Base-by-base conservation (phyloP, 495 filamentous ascomycete genomes). In the Parmelia sp. region DNA sequence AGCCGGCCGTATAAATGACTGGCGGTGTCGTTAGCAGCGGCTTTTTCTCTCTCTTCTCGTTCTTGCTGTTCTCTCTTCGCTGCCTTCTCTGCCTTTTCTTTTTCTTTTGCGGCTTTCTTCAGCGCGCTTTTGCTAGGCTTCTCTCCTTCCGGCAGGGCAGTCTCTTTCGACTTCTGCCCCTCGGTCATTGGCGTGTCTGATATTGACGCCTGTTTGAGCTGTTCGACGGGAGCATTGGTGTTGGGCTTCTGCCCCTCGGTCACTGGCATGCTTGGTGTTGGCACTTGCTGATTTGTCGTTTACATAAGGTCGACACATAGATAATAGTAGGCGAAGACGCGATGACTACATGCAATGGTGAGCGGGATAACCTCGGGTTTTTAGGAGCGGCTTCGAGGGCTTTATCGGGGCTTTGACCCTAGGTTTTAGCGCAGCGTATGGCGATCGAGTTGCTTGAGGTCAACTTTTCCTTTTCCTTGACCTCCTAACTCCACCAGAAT, bases 71-170 rank as follows among this genome's bases (percentile, higher is more conserved):
- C 78, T n/a, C 80, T 77, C 36, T 77, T 78, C 33, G 82, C 82
- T 42, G 82, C 82, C 72, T 84, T 84, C 73, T 84, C 82, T 14
- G 81, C 85, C 78, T 88, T 88, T 60, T 84, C 83, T 73, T 84
- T 84, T 35, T 88, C 86, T 74, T 88, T 89, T 45, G 80, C 82
- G 12, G 82, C 82, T 72, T 88, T 88, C 75, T 88, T 88, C 70
- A 83, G 64, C 17, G 86, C 86, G 66, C 78, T 86, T 75, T 88
- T 88, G 70, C 84, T 86, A 21, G 82, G 79, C 61, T 70, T 75
- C 70, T 75, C 76, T 57, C 69, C 74, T 31, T 61, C 58, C 29
- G 29, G 0, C 31, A 29, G 51, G 3, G 8, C 51, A 55, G 29
- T 5, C 11, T 53, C 49, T 25, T 31, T 19, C 4, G 49, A 10